phyloP scores from a whole-genome alignment of 257 asterid species.

The Gynochthodes officinalis region DNA sequence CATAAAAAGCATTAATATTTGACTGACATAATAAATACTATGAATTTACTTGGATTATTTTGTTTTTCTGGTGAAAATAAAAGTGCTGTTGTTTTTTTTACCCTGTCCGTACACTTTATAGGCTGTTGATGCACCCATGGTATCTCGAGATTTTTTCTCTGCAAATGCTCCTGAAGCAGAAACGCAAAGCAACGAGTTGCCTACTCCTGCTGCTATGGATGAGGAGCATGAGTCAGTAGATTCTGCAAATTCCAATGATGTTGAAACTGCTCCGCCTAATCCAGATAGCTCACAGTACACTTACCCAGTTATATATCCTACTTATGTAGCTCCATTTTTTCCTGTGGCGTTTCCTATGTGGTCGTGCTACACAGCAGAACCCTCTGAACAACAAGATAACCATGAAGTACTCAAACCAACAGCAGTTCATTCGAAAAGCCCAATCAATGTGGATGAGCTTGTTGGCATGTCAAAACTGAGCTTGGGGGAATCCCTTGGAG shows the following conservation, averaged over 20 bases:
- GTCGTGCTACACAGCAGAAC: constrained; percentile 60
- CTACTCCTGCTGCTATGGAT: constrained; percentile 47
- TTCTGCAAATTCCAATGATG: constrained; percentile 69
- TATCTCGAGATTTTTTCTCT: constrained; percentile 57
- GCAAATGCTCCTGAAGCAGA: constrained; percentile 52
- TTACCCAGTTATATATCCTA: constrained; percentile 72
- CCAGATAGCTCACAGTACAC: constrained; percentile 55
- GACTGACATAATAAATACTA: not conserved
- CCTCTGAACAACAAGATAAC: constrained; percentile 52
- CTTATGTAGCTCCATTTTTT: constrained; percentile 70
- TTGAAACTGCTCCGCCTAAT: constrained; percentile 38
- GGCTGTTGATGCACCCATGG: constrained; percentile 56
- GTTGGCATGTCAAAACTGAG: constrained; percentile 89
- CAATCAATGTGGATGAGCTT: constrained; percentile 82
- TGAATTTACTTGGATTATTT: not conserved
- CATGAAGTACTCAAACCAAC: constrained; percentile 94
- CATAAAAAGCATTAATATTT: not conserved
- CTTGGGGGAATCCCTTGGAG: constrained; percentile 71
- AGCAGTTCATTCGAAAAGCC: constrained; percentile 83
- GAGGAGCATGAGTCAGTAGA: constrained; percentile 88
- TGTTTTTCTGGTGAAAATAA: not conserved
- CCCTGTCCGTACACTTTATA: constrained; percentile 29
- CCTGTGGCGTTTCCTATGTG: constrained; percentile 69
- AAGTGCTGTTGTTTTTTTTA: not conserved
- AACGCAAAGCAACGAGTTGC: constrained; percentile 38